phyloP scores from a whole-genome alignment of 306 rosid species.

The Gastrolobium villosum region DNA sequence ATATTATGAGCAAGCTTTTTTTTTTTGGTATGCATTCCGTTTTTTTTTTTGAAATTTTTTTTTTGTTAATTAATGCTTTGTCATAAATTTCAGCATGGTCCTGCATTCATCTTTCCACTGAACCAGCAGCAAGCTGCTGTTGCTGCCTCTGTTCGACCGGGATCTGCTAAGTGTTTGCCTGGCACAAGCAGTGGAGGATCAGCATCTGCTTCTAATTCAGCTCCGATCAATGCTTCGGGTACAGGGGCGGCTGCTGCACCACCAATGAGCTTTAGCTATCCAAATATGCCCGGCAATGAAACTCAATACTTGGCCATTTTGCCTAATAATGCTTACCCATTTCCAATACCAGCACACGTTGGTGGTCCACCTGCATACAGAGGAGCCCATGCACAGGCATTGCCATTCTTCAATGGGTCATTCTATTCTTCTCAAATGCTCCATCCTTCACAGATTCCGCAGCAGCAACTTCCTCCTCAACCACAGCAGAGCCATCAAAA shows the following conservation, averaged over 20 bases:
- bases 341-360: slow-evolving; percentile 88
- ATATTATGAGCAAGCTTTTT: too few species aligned
- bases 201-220: slow-evolving; percentile 55
- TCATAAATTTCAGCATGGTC: slow-evolving; percentile 75
- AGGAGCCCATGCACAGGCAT: slow-evolving; percentile 80
- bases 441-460: slow-evolving; percentile 90
- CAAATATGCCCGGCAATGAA: slow-evolving; percentile 80
- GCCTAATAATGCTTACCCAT: slow-evolving; percentile 88
- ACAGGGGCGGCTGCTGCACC: slow-evolving; percentile 55
- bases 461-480: slow-evolving; percentile 64
- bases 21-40: neutral
- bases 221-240: slow-evolving; percentile 53
- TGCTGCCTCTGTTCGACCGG: slow-evolving; percentile 79
- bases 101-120: slow-evolving; percentile 88
- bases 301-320: slow-evolving; percentile 90
- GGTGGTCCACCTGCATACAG: slow-evolving; percentile 86
- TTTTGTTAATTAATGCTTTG: neutral
- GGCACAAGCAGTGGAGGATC: slow-evolving; percentile 61
- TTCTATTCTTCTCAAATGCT: slow-evolving; percentile 87
- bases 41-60: neutral
- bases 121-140: slow-evolving; percentile 92
- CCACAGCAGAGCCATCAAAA: slow-evolving; percentile 82
- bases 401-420: slow-evolving; percentile 87
- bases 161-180: slow-evolving; percentile 73
- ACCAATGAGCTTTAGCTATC: slow-evolving; percentile 88